These are phyloP conservation scores for Mortierella sp. DNA, from an alignment of 371 early-diverging fungal species.

Conservation along the genomic window DNA sequence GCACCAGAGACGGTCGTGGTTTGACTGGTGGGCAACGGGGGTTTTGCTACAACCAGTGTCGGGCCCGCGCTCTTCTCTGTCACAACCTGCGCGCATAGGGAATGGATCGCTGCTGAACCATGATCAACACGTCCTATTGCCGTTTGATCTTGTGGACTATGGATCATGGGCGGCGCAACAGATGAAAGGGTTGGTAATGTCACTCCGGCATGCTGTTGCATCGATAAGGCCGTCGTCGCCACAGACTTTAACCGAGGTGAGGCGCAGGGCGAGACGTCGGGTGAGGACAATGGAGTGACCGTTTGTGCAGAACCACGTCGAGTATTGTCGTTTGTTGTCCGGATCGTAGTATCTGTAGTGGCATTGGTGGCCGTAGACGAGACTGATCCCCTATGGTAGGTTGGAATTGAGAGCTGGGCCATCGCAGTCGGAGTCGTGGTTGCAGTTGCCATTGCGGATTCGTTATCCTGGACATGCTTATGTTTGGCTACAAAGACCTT, in stretches of 20 bases:
- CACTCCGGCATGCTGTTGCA: too few relatives aligned
- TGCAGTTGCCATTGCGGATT: not conserved
- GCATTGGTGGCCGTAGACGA: slow-evolving; percentile 36
- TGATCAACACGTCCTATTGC: too few relatives aligned
- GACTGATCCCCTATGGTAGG: slow-evolving; percentile 37
- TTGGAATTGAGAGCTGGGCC: not conserved
- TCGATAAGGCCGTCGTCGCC: too few relatives aligned
- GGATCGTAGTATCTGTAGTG: not conserved
- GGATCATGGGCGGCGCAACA: too few relatives aligned
- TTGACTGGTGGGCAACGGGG: too few relatives aligned
- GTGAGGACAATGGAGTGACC: slow-evolving; percentile 36
- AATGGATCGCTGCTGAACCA: too few relatives aligned
- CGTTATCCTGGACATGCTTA: not conserved
- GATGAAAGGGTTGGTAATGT: too few relatives aligned
- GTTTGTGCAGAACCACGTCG: slow-evolving; percentile 28
- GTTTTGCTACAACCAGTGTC: too few relatives aligned
- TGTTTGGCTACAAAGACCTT: slow-evolving; percentile 40
- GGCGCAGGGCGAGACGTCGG: slow-evolving; percentile 20
- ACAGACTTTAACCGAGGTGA: not conserved
- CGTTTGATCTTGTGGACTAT: too few relatives aligned
- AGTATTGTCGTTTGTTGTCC: not conserved
- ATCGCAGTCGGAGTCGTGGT: not conserved
- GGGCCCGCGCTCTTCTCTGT: too few relatives aligned
- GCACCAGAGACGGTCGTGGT: too few relatives aligned
- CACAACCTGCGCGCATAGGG: too few relatives aligned